Evolutionary conservation across 306 rosid species (phyloP).

Genomic region (Boehmeria nivea): DNA sequence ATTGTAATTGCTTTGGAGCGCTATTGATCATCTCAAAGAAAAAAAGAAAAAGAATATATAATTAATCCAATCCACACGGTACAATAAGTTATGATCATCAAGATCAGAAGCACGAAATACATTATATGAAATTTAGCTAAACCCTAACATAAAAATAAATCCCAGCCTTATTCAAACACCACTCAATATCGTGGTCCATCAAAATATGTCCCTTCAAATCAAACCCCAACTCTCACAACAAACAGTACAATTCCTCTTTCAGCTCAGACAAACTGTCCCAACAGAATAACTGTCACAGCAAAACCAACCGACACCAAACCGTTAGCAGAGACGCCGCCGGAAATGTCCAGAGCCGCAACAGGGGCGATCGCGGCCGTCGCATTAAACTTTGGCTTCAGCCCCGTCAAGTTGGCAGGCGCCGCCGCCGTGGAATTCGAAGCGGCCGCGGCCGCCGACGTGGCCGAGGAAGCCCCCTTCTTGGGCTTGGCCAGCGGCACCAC

Average conservation of each 20-base stretch:
- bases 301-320: constrained; percentile 6
- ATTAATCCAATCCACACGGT: constrained; percentile 8
- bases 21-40: no score
- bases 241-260: not conserved
- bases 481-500: constrained; percentile 32
- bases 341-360: constrained; percentile 5
- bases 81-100: constrained; percentile 1
- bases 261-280: constrained; percentile 4
- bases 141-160: not conserved
- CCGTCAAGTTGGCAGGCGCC: not conserved
- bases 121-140: not conserved
- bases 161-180: constrained; percentile 1
- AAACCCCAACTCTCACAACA: not conserved
- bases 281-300: not conserved
- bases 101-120: not conserved
- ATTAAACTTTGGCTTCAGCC: not conserved
- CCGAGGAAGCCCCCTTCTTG: constrained; percentile 10
- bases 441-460: not conserved
- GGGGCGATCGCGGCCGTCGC: constrained; percentile 4
- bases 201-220: not conserved
- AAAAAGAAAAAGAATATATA: constrained; percentile 1
- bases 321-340: not conserved
- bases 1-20: no score
- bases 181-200: not conserved
- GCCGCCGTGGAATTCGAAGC: not conserved